Conservation (phyloP, 352 stramenopile genomes). For the Phytophthora europaea region DNA sequence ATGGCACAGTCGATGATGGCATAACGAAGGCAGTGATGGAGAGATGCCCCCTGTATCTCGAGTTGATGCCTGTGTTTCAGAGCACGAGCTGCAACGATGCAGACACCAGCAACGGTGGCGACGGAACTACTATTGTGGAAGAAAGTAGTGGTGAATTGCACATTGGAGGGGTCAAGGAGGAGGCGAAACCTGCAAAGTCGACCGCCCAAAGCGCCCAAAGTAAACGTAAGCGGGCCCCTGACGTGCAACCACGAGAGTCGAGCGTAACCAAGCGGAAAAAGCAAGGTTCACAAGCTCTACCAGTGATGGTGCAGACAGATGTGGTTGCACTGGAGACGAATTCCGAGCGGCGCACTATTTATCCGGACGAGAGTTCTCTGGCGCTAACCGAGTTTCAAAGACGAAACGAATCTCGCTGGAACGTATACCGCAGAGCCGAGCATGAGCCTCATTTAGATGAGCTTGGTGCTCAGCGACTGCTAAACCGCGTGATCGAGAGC, state of each 20-base stretch:
- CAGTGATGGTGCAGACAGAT: background rate
- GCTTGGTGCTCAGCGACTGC: background rate
- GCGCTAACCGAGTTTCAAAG: background rate
- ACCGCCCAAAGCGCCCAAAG: background rate
- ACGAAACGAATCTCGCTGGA: constrained; percentile 9
- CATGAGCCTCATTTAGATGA: background rate
- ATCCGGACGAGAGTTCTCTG: background rate
- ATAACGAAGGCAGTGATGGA: constrained; percentile 3
- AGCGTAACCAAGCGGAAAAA: background rate
- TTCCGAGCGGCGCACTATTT: background rate
- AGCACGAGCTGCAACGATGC: background rate
- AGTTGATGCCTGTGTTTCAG: constrained; percentile 1
- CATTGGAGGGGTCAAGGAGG: background rate
- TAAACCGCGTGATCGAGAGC: constrained; percentile 12
- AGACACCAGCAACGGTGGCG: background rate
- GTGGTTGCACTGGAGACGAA: background rate
- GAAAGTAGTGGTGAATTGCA: background rate
- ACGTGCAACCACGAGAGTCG: background rate
- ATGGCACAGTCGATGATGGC: background rate
- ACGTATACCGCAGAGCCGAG: background rate
- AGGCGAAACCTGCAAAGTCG: background rate
- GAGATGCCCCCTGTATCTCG: constrained; percentile 13
- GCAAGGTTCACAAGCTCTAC: background rate
- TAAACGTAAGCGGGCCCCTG: background rate
- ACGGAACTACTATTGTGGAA: background rate